These are phyloP conservation scores for Xylaria castorea DNA, from an alignment of 495 filamentous ascomycete species.

Conservation along the genomic window DNA sequence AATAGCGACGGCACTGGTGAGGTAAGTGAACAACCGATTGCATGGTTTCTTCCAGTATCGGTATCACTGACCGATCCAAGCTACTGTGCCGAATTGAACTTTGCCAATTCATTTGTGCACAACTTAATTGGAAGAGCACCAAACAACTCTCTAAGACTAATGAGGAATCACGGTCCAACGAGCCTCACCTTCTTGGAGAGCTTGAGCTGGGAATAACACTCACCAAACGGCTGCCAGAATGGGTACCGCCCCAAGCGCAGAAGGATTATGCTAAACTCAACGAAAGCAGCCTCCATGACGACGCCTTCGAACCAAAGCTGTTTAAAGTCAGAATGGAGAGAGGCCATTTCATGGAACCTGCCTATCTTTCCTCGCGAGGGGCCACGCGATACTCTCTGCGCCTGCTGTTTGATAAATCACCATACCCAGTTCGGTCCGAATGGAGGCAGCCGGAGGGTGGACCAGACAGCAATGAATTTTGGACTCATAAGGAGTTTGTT, in stretches of 20 bases:
- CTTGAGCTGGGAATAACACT: constrained; percentile 41
- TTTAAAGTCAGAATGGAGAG: constrained; percentile 40
- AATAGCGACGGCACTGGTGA: constrained; percentile 41
- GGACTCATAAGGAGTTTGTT: constrained; percentile 39
- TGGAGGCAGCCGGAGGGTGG: constrained; percentile 37
- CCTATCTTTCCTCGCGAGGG: constrained; percentile 15
- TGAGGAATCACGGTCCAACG: constrained; percentile 4
- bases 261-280: constrained; percentile 30
- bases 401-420: constrained; percentile 41
- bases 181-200: constrained; percentile 35
- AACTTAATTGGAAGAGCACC: constrained; percentile 39
- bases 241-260: constrained; percentile 19
- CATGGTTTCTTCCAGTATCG: neutral
- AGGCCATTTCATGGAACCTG: constrained; percentile 39
- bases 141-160: constrained; percentile 15
- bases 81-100: constrained; percentile 37
- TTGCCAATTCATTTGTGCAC: constrained; percentile 34
- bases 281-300: constrained; percentile 34
- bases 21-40: constrained; percentile 22
- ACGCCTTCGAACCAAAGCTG: constrained; percentile 38
- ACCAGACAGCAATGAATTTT: constrained; percentile 35
- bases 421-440: constrained; percentile 39
- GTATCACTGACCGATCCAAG: constrained; percentile 31
- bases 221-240: constrained; percentile 30
- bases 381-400: constrained; percentile 34